phyloP scores from a whole-genome alignment of 345 rosid genomes.

The Hibiscus trionum region DNA sequence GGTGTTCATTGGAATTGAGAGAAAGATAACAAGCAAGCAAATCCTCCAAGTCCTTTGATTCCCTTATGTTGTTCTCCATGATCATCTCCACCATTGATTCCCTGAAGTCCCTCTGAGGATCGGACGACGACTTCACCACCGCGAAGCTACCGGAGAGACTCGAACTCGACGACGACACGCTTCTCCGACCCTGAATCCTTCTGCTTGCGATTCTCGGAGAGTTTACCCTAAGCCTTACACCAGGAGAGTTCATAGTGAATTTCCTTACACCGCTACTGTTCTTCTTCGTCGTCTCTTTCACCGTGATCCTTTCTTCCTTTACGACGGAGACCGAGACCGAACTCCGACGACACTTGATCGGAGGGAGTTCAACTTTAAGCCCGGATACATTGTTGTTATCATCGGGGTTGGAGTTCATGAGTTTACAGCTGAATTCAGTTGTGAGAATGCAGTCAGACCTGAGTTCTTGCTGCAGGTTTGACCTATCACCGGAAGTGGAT shows the following conservation, averaged over 20 bases:
- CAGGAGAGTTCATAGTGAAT: constrained; percentile 44
- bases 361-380: constrained; percentile 41
- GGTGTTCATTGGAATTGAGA: constrained; percentile 76
- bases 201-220: constrained; percentile 55
- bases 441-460: constrained; percentile 55
- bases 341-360: constrained; percentile 25
- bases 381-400: neutral
- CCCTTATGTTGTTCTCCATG: constrained; percentile 60
- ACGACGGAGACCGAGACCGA: constrained; percentile 24
- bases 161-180: constrained; percentile 25
- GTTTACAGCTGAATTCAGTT: constrained; percentile 22
- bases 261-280: constrained; percentile 11
- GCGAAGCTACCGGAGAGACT: constrained; percentile 54
- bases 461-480: constrained; percentile 40
- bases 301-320: neutral
- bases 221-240: constrained; percentile 51
- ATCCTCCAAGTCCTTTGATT: constrained; percentile 80
- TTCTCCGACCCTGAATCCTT: constrained; percentile 28
- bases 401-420: constrained; percentile 16
- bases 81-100: constrained; percentile 99
- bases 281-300: constrained; percentile 12
- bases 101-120: constrained; percentile 80
- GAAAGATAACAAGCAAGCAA: constrained; percentile 83
- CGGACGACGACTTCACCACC: constrained; percentile 67
- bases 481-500: constrained; percentile 19